These are phyloP conservation scores for Kwoniella pini DNA, from an alignment of 768 basidiomycete species.

Conservation along the genomic window DNA sequence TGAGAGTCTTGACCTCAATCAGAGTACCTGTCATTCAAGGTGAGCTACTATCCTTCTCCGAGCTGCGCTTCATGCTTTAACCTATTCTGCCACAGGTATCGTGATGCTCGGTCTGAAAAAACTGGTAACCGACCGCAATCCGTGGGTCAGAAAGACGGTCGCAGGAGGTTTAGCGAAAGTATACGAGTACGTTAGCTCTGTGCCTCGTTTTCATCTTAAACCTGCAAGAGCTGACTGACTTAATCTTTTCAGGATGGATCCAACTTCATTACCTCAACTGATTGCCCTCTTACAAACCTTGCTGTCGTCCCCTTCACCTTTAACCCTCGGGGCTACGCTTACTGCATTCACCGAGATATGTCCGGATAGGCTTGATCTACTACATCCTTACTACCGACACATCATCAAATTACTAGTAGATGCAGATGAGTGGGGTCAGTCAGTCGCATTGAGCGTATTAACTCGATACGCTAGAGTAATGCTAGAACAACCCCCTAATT, in stretches of 20 bases:
- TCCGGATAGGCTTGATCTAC: constrained; percentile 77
- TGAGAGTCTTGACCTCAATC: constrained; percentile 89
- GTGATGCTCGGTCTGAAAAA: constrained; percentile 78
- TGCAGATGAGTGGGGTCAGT: constrained; percentile 96
- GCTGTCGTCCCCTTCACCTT: constrained; percentile 71
- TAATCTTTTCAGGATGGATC: constrained; percentile 65
- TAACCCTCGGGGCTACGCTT: constrained; percentile 82
- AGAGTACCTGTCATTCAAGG: constrained; percentile 78
- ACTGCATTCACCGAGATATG: constrained; percentile 85
- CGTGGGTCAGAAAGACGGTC: constrained; percentile 90
- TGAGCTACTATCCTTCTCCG: constrained; percentile 3
- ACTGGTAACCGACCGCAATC: constrained; percentile 85
- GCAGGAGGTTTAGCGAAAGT: constrained; percentile 86
- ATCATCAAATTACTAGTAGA: constrained; percentile 82
- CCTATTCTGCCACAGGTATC: no score
- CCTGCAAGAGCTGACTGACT: not conserved
- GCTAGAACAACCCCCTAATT: constrained; percentile 59
- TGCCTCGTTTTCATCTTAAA: constrained; percentile 3
- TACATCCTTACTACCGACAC: constrained; percentile 85
- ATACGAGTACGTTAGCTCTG: constrained; percentile 62
- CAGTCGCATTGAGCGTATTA: constrained; percentile 73
- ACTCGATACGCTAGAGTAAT: constrained; percentile 79
- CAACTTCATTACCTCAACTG: constrained; percentile 67
- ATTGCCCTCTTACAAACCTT: constrained; percentile 55
- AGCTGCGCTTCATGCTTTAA: no score